These are phyloP conservation scores for Oehlia diaphana DNA, from an alignment of 192 early-diverging fungal species.

Conservation along the genomic window DNA sequence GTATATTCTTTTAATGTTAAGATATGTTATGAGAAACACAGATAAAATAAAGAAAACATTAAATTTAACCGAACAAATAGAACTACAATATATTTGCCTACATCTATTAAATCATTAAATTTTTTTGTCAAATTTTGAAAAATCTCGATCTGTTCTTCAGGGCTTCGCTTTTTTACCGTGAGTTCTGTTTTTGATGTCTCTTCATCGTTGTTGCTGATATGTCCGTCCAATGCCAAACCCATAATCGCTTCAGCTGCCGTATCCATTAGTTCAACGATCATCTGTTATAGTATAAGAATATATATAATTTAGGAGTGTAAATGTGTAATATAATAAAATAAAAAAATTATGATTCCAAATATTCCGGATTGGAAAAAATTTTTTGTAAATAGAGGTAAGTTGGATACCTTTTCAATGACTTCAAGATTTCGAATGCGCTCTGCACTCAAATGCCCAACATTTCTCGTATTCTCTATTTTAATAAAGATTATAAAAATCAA, in stretches of 20 bases:
- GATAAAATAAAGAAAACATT: neutral
- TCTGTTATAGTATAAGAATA: constrained; percentile 23
- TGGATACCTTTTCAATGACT: constrained; percentile 13
- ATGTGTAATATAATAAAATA: neutral
- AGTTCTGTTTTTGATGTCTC: constrained; percentile 12
- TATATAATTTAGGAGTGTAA: neutral
- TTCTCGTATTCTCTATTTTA: neutral
- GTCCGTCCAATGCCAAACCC: constrained; percentile 35
- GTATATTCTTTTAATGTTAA: constrained; percentile 29
- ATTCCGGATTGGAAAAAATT: neutral
- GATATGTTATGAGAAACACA: neutral
- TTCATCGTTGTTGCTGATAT: constrained; percentile 27
- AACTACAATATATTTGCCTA: neutral
- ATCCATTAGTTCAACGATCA: constrained; percentile 40
- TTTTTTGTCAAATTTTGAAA: constrained; percentile 35
- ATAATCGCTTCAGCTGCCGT: constrained; percentile 42
- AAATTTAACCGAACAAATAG: neutral
- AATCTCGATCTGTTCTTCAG: constrained; percentile 28
- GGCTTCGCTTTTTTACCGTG: constrained; percentile 25
- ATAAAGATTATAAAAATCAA: neutral
- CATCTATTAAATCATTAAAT: constrained; percentile 38
- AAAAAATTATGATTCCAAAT: neutral
- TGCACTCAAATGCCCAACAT: neutral
- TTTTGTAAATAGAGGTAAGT: neutral
- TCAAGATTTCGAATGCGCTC: constrained; percentile 15